Evolutionary conservation across 345 rosid species (phyloP), one percentile per base, ranked within the genome.

Genomic region (Eucalyptus urophylla): DNA sequence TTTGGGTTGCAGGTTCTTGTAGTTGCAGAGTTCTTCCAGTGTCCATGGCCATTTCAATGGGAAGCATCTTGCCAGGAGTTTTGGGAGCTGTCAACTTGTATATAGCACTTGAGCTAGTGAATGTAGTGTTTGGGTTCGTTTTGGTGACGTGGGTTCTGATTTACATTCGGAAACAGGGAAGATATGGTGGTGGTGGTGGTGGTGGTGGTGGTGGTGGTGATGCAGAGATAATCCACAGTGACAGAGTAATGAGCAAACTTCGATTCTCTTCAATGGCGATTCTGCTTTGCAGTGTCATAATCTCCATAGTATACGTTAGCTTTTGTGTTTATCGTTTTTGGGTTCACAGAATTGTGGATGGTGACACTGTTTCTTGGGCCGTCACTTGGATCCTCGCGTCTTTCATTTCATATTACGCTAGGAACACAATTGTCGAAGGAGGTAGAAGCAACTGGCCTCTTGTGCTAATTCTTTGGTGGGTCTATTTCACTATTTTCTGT

Each of bases 391-490:
- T 89, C 90, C 50, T 92, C 37, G 95, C 92, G 56, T 69, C 94
- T 87, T n/a, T 88, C 14, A 89, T 92, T 88, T 87, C 89, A 27
- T 31, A 91, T 31, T 89, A 83, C 88, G 87, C 94, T 14, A 87
- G 87, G 83, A 76, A 22, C 83, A 37, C 83, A 40, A 40, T 76
- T 76, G 27, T 69, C 88, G 88, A 92, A 33, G 69, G 67, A 67
- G 90, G 76, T 29, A 86, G 86, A 16, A 92, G 89, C 29, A 91
- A 76, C 27, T 93, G 95, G 95, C 95, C 96, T 62, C 12, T 90
- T 22, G 91, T 92, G 43, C 92, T 95, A 14, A 47, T 91, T 72
- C 86, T 93, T 24, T 95, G 95, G 95, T 94, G 96, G 96, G 76
- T 91, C 24, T 86, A 89, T 88, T 90, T 89, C 87, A 90, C 90